phyloP scores from a whole-genome alignment of 2,329 filamentous ascomycete genomes.

The Passalora sequoiae region DNA sequence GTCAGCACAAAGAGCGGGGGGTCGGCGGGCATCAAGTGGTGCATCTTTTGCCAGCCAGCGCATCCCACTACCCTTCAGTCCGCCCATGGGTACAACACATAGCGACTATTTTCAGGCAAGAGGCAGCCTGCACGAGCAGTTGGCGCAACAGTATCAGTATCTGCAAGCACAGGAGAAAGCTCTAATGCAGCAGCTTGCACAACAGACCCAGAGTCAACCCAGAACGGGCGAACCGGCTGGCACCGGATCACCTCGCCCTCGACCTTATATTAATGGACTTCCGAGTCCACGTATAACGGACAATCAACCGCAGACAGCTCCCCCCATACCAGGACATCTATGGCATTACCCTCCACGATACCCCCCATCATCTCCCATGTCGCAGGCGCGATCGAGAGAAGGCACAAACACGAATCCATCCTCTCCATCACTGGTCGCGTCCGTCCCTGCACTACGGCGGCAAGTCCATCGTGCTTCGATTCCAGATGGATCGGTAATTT shows the following conservation, averaged over 20 bases:
- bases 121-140: slow-evolving; percentile 45
- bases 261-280: slow-evolving; percentile 29
- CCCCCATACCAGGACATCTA: slow-evolving; percentile 40
- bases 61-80: slow-evolving; percentile 36
- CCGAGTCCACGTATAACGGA: slow-evolving; percentile 29
- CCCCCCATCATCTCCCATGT: slow-evolving; percentile 36
- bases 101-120: slow-evolving; percentile 42
- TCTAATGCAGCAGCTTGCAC: slow-evolving; percentile 40
- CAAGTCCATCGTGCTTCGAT: slow-evolving; percentile 41
- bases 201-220: slow-evolving; percentile 38
- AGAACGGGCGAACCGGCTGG: slow-evolving; percentile 32
- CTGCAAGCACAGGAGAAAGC: slow-evolving; percentile 35
- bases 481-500: slow-evolving; percentile 38
- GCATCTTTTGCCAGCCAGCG: slow-evolving; percentile 43
- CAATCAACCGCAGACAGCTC: slow-evolving; percentile 33
- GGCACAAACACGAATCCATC: slow-evolving; percentile 46
- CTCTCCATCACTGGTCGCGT: slow-evolving; percentile 43
- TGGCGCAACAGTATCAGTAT: slow-evolving; percentile 44
- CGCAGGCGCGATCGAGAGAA: slow-evolving; percentile 38
- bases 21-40: slow-evolving; percentile 55
- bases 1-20: slow-evolving; percentile 45
- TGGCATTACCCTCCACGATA: slow-evolving; percentile 45
- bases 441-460: slow-evolving; percentile 41
- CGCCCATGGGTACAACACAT: slow-evolving; percentile 36
- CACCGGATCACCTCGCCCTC: slow-evolving; percentile 38